Percentiles rank a stretch among this genome's conserved stretches.
Conservation (phyloP, 345 rosid genomes). For the Cardamine occulta region DNA sequence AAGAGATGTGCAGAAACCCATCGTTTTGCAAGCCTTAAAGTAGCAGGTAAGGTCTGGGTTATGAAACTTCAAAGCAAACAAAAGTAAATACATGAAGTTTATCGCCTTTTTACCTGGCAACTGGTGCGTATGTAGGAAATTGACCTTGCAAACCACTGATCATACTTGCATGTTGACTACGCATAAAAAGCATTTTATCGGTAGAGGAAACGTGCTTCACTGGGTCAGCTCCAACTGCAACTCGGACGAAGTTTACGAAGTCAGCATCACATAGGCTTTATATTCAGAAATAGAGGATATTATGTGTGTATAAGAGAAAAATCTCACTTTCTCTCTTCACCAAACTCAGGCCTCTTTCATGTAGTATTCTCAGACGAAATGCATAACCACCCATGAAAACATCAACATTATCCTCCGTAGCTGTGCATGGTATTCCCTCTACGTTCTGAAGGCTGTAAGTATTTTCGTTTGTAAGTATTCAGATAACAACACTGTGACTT, state of each 20-base stretch:
- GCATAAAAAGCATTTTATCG: conserved; percentile 73
- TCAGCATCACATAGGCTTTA: conserved; percentile 25
- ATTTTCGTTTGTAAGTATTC: conserved; percentile 24
- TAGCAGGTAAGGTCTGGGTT: conserved; percentile 11
- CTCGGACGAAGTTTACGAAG: conserved; percentile 24
- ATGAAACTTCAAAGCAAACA: conserved; percentile 24
- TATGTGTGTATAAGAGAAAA: conserved; percentile 26
- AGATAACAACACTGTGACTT: no score
- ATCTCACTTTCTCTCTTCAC: conserved; percentile 73
- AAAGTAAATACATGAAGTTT: conserved; percentile 18
- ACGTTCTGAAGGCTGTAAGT: conserved; percentile 65
- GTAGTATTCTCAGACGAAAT: conserved; percentile 83
- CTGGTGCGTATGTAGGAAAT: conserved; percentile 68
- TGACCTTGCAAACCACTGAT: conserved; percentile 79
- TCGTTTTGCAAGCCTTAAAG: conserved; percentile 86
- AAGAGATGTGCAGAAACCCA: conserved; percentile 92
- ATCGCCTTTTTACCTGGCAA: conserved; percentile 62
- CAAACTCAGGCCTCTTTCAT: conserved; percentile 87
- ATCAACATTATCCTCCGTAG: conserved; percentile 77
- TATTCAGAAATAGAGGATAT: conserved; percentile 15
- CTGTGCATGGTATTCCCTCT: conserved; percentile 71
- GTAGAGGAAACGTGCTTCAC: conserved; percentile 58
- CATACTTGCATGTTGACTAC: conserved; percentile 93
- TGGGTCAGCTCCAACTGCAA: conserved; percentile 60
- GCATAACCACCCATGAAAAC: conserved; percentile 78